phyloP scores from a whole-genome alignment of 2,329 filamentous ascomycete species.

The Fusarium fracticaudum region DNA sequence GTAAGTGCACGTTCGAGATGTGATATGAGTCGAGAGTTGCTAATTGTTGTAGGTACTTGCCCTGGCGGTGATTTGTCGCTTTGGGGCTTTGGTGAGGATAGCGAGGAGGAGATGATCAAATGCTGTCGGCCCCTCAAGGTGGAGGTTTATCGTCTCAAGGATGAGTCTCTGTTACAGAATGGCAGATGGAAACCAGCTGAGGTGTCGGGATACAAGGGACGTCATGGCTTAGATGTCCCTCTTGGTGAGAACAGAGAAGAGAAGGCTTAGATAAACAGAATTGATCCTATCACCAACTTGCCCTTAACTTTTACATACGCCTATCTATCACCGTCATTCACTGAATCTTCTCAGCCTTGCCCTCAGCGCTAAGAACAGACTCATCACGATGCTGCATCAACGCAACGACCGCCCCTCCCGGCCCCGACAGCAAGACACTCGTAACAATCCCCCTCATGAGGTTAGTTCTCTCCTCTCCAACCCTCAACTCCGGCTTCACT shows the following conservation, averaged over 20 bases:
- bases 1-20: slow-evolving; percentile 45
- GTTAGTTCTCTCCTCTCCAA: slow-evolving; percentile 28
- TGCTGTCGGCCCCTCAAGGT: slow-evolving; percentile 80
- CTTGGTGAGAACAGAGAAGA: slow-evolving; percentile 32
- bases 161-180: slow-evolving; percentile 60
- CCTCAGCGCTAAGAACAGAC: slow-evolving; percentile 34
- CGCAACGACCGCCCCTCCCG: slow-evolving; percentile 37
- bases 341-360: slow-evolving; percentile 36
- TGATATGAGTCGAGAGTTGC: background rate
- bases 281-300: background rate
- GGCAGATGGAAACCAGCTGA: slow-evolving; percentile 70
- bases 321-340: background rate
- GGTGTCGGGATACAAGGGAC: slow-evolving; percentile 63
- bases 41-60: slow-evolving; percentile 65
- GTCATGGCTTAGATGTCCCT: slow-evolving; percentile 38
- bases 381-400: slow-evolving; percentile 42
- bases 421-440: slow-evolving; percentile 37
- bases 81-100: slow-evolving; percentile 81
- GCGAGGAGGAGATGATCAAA: slow-evolving; percentile 73
- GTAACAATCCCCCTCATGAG: slow-evolving; percentile 27
- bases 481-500: slow-evolving; percentile 22
- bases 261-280: background rate
- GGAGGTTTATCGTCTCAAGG: slow-evolving; percentile 73
- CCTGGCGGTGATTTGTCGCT: slow-evolving; percentile 82
- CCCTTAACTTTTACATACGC: background rate